Conservation (phyloP, 1,284 basidiomycete genomes). For the Mycena sp. region DNA sequence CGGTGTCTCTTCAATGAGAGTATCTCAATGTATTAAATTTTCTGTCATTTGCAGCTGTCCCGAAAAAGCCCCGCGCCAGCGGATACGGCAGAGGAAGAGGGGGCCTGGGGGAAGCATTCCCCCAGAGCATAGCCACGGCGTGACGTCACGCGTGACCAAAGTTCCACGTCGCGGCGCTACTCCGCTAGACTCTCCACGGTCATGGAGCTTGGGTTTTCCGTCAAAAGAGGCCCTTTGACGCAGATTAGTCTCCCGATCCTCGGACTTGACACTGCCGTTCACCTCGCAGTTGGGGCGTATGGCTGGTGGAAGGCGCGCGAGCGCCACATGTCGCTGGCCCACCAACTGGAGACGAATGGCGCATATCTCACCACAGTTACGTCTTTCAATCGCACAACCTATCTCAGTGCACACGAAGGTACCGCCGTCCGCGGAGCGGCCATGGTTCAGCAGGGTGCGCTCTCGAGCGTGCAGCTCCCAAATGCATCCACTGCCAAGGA, state of each 20-base stretch:
- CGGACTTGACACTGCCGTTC: slow-evolving; percentile 8
- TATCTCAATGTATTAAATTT: too few relatives aligned
- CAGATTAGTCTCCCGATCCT: slow-evolving; percentile 8
- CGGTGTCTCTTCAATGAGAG: too few relatives aligned
- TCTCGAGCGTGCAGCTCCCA: slow-evolving; percentile 3
- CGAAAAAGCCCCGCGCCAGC: too few relatives aligned
- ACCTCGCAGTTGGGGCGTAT: slow-evolving; percentile 6
- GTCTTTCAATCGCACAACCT: slow-evolving; percentile 4
- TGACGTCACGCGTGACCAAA: too few relatives aligned
- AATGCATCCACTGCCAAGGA: slow-evolving; percentile 7
- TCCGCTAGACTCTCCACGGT: slow-evolving; percentile 8
- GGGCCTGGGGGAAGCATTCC: too few relatives aligned
- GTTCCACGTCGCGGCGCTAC: too few relatives aligned
- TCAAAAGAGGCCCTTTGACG: slow-evolving; percentile 7
- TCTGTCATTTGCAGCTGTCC: too few relatives aligned
- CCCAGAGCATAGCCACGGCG: too few relatives aligned
- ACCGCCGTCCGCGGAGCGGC: slow-evolving; percentile 3
- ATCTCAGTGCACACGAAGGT: slow-evolving; percentile 6
- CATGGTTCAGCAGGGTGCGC: slow-evolving; percentile 8
- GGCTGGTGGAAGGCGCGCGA: slow-evolving; percentile 6
- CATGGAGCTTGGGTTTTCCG: slow-evolving; percentile 7
- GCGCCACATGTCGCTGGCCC: slow-evolving; percentile 6
- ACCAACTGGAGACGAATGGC: slow-evolving; percentile 5
- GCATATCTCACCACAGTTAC: slow-evolving; percentile 6
- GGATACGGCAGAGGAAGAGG: too few relatives aligned